phyloP scores from a whole-genome alignment of 805 yeast species.

The Henningerozyma blattae region DNA sequence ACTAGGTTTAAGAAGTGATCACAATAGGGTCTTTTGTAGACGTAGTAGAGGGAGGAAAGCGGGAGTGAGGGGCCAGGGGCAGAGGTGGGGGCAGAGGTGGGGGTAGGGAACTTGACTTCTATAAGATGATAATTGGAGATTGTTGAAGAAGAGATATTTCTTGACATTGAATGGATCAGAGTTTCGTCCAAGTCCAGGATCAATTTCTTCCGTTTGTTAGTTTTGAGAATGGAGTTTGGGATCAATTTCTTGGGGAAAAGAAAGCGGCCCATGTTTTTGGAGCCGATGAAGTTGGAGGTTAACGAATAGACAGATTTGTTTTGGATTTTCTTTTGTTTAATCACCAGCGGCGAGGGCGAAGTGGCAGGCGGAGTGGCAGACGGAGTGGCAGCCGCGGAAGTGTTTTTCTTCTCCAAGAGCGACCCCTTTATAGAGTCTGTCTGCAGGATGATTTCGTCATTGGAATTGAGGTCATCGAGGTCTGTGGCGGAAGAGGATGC shows the following conservation, averaged over 20 bases:
- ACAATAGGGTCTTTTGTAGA: constrained; percentile 85
- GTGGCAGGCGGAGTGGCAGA: not conserved
- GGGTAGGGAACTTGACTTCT: constrained; percentile 62
- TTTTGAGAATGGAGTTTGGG: constrained; percentile 21
- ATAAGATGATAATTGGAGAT: constrained; percentile 43
- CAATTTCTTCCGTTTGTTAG: constrained; percentile 38
- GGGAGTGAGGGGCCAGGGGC: too few species aligned
- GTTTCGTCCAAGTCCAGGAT: constrained; percentile 92
- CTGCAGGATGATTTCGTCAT: constrained; percentile 21
- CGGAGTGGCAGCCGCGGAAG: not conserved
- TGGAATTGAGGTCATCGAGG: constrained; percentile 16
- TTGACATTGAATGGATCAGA: constrained; percentile 76
- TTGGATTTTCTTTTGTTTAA: too few species aligned
- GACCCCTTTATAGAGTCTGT: constrained; percentile 24
- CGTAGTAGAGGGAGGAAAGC: constrained; percentile 73
- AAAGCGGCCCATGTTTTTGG: constrained; percentile 29
- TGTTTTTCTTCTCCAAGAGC: constrained; percentile 5
- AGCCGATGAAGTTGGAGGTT: constrained; percentile 12
- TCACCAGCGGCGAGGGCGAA: constrained; percentile 9
- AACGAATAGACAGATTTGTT: too few species aligned
- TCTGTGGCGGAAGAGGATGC: not conserved
- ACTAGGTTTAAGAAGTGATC: constrained; percentile 73
- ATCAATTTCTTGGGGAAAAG: constrained; percentile 33
- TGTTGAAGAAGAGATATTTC: constrained; percentile 27
- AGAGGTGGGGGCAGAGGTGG: too few species aligned